phyloP scores from a whole-genome alignment of 2,329 filamentous ascomycete genomes.

The Colletotrichum paranaense region DNA sequence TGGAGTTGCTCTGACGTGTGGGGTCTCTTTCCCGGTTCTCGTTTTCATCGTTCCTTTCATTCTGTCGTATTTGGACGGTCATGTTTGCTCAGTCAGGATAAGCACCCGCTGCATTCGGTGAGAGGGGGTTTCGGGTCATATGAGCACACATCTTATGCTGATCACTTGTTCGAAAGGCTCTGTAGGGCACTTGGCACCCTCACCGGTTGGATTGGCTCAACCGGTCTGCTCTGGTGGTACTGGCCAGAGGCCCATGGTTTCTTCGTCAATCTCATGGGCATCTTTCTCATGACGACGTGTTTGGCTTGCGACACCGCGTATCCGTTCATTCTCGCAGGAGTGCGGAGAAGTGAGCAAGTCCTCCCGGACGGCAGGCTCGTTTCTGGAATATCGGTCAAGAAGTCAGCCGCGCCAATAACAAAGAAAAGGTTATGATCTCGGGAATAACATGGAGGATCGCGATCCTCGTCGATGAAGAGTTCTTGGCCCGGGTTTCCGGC shows the following conservation, averaged over 20 bases:
- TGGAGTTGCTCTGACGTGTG: neutral
- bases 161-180: slow-evolving; percentile 46
- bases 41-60: neutral
- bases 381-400: neutral
- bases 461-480: neutral
- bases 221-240: slow-evolving; percentile 57
- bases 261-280: neutral
- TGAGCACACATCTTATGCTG: slow-evolving; percentile 1
- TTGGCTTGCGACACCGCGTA: neutral
- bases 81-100: neutral
- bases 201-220: slow-evolving; percentile 52
- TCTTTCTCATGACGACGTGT: neutral
- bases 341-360: neutral
- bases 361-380: neutral
- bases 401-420: neutral
- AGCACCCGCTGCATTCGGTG: neutral
- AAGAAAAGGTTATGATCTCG: neutral
- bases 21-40: neutral
- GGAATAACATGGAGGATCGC: neutral
- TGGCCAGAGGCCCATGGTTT: slow-evolving; percentile 47
- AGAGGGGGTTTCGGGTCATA: neutral
- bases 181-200: slow-evolving; percentile 55
- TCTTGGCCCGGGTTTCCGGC: neutral
- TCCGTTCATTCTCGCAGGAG: neutral
- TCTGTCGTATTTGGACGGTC: neutral